A percentile compares a stretch with the other conserved stretches of the same genome.
Evolutionary conservation across 345 rosid genomes (phyloP).

Genomic region (Conringia planisiliqua): DNA sequence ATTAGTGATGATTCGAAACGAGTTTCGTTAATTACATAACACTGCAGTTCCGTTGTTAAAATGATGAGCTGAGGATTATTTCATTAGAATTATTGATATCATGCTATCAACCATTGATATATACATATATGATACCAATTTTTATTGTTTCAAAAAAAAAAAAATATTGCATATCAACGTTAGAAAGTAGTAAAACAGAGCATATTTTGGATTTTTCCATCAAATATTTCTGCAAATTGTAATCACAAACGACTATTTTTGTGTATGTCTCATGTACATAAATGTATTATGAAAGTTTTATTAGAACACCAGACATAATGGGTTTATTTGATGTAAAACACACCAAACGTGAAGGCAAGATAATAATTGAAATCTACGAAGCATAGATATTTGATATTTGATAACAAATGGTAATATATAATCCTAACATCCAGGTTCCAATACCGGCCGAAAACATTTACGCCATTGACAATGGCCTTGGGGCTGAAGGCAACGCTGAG

Average conservation of each 20-base stretch:
- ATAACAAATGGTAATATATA: background rate
- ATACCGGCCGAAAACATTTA: constrained; percentile 55
- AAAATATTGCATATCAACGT: background rate
- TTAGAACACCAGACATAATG: background rate
- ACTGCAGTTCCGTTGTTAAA: background rate
- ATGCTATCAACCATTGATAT: background rate
- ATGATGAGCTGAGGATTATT: background rate
- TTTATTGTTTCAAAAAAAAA: background rate
- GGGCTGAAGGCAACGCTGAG: constrained; percentile 72
- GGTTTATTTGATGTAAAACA: background rate
- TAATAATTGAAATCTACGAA: background rate
- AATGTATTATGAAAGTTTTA: background rate
- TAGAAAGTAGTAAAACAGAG: background rate
- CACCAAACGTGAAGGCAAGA: background rate
- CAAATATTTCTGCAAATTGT: background rate
- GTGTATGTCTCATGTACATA: background rate
- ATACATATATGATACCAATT: background rate
- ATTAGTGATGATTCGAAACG: background rate
- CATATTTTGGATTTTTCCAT: background rate
- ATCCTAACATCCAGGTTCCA: constrained; percentile 41
- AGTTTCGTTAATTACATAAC: background rate
- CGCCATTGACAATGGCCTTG: constrained; percentile 63
- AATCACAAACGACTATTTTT: too few relatives aligned
- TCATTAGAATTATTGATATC: background rate
- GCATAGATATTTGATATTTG: background rate